These are phyloP conservation scores for Candida loeiensis DNA, from an alignment of 805 yeast species.

Conservation along the genomic window DNA sequence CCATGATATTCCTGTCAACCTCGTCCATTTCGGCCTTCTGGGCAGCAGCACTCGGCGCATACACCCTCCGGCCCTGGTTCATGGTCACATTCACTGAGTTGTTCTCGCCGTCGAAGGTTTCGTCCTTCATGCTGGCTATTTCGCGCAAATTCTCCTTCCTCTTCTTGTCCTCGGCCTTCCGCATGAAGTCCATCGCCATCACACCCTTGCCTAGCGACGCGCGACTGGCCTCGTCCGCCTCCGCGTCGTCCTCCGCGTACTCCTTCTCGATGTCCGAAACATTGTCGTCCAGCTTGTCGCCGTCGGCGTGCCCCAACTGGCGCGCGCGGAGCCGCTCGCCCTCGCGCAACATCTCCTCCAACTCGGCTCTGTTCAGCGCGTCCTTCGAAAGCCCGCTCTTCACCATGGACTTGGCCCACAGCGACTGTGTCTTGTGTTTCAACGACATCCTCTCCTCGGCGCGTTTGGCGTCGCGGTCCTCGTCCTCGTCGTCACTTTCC, in stretches of 20 bases:
- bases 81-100: conserved; percentile 46
- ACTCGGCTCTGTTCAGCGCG: conserved; percentile 74
- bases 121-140: conserved; percentile 47
- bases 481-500: conserved; percentile 52
- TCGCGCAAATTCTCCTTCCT: conserved; percentile 55
- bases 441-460: conserved; percentile 92
- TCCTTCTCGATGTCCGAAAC: conserved; percentile 44
- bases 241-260: conserved; percentile 34
- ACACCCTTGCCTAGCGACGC: conserved; percentile 77
- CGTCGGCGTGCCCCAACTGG: conserved; percentile 64
- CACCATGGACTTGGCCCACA: conserved; percentile 90
- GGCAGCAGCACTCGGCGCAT: conserved; percentile 60
- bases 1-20: conserved; percentile 30
- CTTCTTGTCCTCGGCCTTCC: conserved; percentile 73
- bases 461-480: conserved; percentile 68
- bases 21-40: conserved; percentile 34
- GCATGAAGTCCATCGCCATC: conserved; percentile 94
- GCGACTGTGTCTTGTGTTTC: conserved; percentile 81
- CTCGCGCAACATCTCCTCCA: conserved; percentile 90
- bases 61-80: conserved; percentile 78
- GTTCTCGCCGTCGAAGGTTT: conserved; percentile 24
- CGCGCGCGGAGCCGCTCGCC: conserved; percentile 74
- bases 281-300: conserved; percentile 52
- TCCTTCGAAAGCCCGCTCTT: conserved; percentile 90
- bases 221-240: conserved; percentile 30